A percentile compares a stretch with the other conserved stretches of the same genome.
Conservation (phyloP, 208 protist species). For the Leishmania tarentolae region DNA sequence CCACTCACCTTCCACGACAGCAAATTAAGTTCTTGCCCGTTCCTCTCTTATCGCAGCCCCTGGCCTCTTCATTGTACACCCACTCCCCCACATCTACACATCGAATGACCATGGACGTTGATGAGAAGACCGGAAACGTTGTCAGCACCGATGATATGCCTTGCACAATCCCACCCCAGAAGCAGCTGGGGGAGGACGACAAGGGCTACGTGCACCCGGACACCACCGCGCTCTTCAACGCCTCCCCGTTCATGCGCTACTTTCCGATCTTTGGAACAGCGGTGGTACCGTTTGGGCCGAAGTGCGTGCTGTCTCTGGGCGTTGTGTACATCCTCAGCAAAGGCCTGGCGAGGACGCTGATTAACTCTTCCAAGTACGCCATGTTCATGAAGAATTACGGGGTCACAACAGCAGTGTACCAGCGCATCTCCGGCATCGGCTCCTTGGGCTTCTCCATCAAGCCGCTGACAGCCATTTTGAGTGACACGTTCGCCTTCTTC, state of each 20-base stretch:
- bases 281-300: conserved; percentile 39
- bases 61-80: not conserved
- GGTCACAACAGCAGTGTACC: conserved; percentile 30
- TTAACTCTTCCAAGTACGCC: conserved; percentile 35
- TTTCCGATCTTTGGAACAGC: conserved; percentile 39
- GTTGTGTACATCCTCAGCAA: conserved; percentile 50
- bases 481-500: conserved; percentile 50
- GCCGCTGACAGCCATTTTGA: conserved; percentile 51
- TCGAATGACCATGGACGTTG: not conserved
- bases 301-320: conserved; percentile 35
- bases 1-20: not conserved
- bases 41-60: not conserved
- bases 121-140: not conserved
- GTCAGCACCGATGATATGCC: not conserved
- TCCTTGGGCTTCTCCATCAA: conserved; percentile 66
- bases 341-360: conserved; percentile 31
- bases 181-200: conserved; percentile 15
- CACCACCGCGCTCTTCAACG: conserved; percentile 29
- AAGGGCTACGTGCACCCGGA: conserved; percentile 38
- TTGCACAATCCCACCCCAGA: not conserved
- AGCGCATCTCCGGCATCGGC: conserved; percentile 37
- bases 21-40: not conserved
- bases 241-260: conserved; percentile 26
- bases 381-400: conserved; percentile 49
- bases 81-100: not conserved